Evolutionary conservation across 441 rosid species (phyloP).

Genomic region (Capsella rubella): DNA sequence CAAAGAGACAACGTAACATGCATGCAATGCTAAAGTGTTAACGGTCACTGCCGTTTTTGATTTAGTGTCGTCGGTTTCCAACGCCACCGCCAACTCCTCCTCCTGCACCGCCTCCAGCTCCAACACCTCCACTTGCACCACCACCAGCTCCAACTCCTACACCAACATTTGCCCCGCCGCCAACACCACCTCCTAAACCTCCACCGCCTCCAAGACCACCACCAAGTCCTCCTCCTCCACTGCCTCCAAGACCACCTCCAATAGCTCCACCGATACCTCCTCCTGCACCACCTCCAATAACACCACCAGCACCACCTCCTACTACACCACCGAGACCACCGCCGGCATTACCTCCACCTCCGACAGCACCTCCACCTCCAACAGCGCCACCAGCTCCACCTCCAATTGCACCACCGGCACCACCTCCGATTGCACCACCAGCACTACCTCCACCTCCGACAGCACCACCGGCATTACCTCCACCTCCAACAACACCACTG

Average conservation of each 20-base stretch:
- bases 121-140: too few relatives aligned
- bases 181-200: too few relatives aligned
- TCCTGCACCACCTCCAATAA: too few relatives aligned
- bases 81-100: slow-evolving; percentile 2
- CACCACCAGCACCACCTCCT: slow-evolving; percentile 15
- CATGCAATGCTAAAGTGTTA: slow-evolving; percentile 13
- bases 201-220: too few relatives aligned
- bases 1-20: not conserved
- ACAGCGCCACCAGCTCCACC: slow-evolving; percentile 11
- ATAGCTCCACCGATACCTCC: too few relatives aligned
- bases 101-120: too few relatives aligned
- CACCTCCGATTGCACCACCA: not conserved
- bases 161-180: too few relatives aligned
- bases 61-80: slow-evolving; percentile 30
- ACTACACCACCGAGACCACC: slow-evolving; percentile 9
- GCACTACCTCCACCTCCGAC: not conserved
- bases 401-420: not conserved
- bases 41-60: slow-evolving; percentile 10
- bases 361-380: slow-evolving; percentile 34
- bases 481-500: not conserved
- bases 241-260: too few relatives aligned
- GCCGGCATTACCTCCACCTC: not conserved
- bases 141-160: too few relatives aligned
- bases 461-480: not conserved
- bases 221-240: too few relatives aligned